Base-by-base conservation (phyloP, 495 filamentous ascomycete species). In the Cercophora scortea region DNA sequence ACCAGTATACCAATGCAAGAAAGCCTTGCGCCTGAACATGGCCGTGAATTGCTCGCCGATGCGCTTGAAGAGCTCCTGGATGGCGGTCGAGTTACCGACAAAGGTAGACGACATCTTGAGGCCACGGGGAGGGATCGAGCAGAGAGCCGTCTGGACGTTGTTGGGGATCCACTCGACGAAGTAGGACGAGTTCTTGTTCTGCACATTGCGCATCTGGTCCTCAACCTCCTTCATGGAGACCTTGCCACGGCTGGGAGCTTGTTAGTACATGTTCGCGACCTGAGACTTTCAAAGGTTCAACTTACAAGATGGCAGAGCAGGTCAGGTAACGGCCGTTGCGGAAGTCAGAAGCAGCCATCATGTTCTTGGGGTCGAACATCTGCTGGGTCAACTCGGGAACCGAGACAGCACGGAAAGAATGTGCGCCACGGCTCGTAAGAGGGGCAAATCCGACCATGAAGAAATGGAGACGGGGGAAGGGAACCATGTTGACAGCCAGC, bases 341-440 rank as follows among this genome's bases (percentile, higher is more conserved):
- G 88, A 99, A 99, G 79, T 99, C 93, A 49, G 90, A 93, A 51
- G 93, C 93, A 74, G 93, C 93, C 93, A 99, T 99, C 93, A 99
- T 99, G 84, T 99, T 99, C 88, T 99, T 99, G 66, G 93, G 93
- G 80, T 99, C 93, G 80, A 89, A 99, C 90, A 99, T 99, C 76
- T 99, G 93, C 80, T 99, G 93, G 67, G 93, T 99, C 73, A 99
- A 82, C 81, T 99, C 93, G 35, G 94, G 93, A 54, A 99, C 93
- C 67, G 84, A 88, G 71, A 99, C 86, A 57, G 94, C 90, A 69
- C 93, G 94, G 93, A 97, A 99, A 56, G 85, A 86, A 81, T 90
- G 68, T 63, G 91, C 83, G 66, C 91, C 90, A 73, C 93, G 90
- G 81, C 88, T 92, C 70, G 93, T 99, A 61, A 99, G 84, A 69